Evolutionary conservation across 148 eudicot genomes (phyloP), one percentile per base, ranked within the genome.

Genomic region (Bassia scoparia): DNA sequence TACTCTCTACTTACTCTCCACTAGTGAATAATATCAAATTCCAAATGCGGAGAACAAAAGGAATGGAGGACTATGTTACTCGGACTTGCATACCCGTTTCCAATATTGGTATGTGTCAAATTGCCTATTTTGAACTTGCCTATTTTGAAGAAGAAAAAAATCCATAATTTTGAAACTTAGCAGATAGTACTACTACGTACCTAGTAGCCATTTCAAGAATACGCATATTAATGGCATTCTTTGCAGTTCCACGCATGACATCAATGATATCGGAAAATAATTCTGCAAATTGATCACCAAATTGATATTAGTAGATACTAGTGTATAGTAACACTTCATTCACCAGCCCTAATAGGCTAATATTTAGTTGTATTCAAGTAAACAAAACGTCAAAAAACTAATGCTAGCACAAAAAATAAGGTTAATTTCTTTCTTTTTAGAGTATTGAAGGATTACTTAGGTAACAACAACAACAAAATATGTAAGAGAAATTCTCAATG

Each of bases 161-260:
- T 26, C 29, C 34, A 21, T 44, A 34, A 56, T 10, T 18, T 7
- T 13, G 37, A 71, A 30, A 41, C 54, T 29, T 30, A 30, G 31
- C 20, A 33, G 24, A 48, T 16, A 16, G 9, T 69, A 23, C n/a
- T 37, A 15, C 54, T 24, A 43, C 56, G 63, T 79, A 90, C 96
- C 90, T 86, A 49, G 83, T 69, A 23, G 89, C 92, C 70, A 83
- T 79, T 50, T 78, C 81, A 73, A 90, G 96, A 48, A 90, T 81
- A 66, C 81, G 84, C 79, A 81, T 73, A 80, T 76, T 78, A 59
- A 90, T 79, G 35, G 73, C 83, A 75, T 50, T 81, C 77, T 85
- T 85, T 70, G 92, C 67, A 79, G 82, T 85, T 75, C 96, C 96
- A 72, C 81, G 89, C 90, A 87, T 81, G 77, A 79, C 65, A 71